Conservation (phyloP, 345 rosid genomes). For the Clausena lansium region DNA sequence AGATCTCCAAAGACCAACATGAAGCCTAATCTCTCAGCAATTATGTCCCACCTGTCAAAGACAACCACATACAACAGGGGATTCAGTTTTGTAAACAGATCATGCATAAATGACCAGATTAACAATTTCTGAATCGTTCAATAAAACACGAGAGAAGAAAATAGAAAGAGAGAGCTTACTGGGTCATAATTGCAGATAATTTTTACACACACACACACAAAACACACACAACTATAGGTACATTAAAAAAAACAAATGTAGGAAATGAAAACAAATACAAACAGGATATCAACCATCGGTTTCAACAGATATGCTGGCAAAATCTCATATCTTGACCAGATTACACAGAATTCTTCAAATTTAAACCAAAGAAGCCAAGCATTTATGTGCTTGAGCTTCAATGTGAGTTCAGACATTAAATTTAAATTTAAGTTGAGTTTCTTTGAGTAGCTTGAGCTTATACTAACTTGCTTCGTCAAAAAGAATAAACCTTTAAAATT, state of each 20-base stretch:
- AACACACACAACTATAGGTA: not conserved
- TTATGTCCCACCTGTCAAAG: conserved; percentile 81
- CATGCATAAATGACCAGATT: not conserved
- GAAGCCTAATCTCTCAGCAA: conserved; percentile 94
- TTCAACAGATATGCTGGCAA: not conserved
- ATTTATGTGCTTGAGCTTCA: not conserved
- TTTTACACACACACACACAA: not conserved
- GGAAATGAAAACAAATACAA: not conserved
- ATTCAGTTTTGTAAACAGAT: not conserved
- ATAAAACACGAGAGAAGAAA: not conserved
- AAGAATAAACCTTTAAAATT: not conserved
- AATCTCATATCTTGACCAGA: not conserved
- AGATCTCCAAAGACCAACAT: conserved; percentile 97
- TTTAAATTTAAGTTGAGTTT: not conserved
- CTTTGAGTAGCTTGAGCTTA: not conserved
- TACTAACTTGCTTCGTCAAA: not conserved
- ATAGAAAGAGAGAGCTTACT: not conserved
- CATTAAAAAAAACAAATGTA: not conserved
- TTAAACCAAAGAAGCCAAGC: not conserved
- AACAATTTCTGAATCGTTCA: conserved; percentile 3
- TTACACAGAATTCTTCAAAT: not conserved
- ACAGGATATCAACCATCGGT: not conserved
- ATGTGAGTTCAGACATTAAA: not conserved
- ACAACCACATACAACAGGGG: not conserved
- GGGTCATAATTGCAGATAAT: not conserved